These are phyloP conservation scores for Chlamydomonas sp. DNA, from an alignment of 139 green algal genomes.

Conservation along the genomic window DNA sequence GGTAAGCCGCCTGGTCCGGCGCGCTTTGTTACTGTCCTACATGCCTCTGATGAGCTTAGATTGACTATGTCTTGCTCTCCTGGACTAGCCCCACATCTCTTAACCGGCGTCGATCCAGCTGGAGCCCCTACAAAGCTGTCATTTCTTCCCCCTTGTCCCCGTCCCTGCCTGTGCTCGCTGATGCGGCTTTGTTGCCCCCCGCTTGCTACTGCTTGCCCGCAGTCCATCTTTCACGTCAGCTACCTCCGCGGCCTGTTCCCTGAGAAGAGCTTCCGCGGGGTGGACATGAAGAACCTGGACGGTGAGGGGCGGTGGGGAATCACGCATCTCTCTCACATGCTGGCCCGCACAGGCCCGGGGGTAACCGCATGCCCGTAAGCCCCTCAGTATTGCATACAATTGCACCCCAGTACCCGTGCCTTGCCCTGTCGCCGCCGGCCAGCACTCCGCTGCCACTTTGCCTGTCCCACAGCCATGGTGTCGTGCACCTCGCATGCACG, in stretches of 20 bases:
- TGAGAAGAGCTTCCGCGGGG: slow-evolving; percentile 62
- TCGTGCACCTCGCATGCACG: not conserved
- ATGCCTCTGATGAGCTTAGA: not conserved
- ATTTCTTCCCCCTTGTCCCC: too few species aligned
- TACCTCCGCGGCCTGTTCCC: slow-evolving; percentile 78
- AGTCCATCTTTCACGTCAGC: slow-evolving; percentile 72
- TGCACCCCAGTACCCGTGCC: not conserved
- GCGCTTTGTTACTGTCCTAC: not conserved
- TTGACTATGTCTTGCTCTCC: too few species aligned
- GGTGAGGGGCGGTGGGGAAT: slow-evolving; percentile 44
- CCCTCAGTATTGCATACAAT: not conserved
- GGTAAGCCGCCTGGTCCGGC: slow-evolving; percentile 26
- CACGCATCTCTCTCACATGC: too few species aligned
- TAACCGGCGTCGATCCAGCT: too few species aligned
- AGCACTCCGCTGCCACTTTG: not conserved
- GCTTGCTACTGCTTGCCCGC: slow-evolving; percentile 11
- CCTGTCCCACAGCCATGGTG: not conserved
- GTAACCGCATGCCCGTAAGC: not conserved
- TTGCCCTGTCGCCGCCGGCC: not conserved
- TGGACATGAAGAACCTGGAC: slow-evolving; percentile 74
- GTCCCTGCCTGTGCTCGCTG: not conserved
- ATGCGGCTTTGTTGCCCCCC: not conserved
- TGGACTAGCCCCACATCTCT: too few species aligned
- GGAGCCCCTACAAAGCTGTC: too few species aligned
- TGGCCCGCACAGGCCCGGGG: too few species aligned